phyloP scores from a whole-genome alignment of 306 rosid genomes.

The Hippophae gyantsensis region DNA sequence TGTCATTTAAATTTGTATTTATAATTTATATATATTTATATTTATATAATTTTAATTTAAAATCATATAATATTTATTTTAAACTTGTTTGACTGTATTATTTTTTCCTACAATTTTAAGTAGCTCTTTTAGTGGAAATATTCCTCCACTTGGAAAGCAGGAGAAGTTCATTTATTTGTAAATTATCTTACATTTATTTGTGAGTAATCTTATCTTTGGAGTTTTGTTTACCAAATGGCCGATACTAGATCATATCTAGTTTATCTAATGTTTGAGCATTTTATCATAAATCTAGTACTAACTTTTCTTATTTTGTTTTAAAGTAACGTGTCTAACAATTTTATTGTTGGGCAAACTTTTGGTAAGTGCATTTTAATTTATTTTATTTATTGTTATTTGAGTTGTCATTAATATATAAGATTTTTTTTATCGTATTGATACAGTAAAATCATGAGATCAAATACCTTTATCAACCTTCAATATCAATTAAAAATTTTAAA shows the following conservation, averaged over 20 bases:
- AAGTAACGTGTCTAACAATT: constrained; percentile 85
- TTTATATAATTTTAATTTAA: too few relatives aligned
- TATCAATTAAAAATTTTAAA: too few relatives aligned
- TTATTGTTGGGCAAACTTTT: constrained; percentile 82
- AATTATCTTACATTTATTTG: constrained; percentile 41
- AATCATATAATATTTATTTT: too few relatives aligned
- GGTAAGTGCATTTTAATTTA: constrained; percentile 50
- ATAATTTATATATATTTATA: too few relatives aligned
- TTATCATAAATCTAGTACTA: constrained; percentile 1
- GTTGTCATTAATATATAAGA: too few relatives aligned
- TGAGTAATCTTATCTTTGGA: constrained; percentile 36
- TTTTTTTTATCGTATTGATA: background rate
- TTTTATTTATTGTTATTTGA: constrained; percentile 12
- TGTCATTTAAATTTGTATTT: too few relatives aligned
- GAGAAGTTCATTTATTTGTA: constrained; percentile 52
- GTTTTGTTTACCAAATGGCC: background rate
- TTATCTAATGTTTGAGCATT: background rate
- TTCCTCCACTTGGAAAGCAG: constrained; percentile 82
- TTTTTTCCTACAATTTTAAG: constrained; percentile 15
- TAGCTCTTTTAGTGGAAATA: constrained; percentile 74
- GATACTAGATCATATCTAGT: background rate
- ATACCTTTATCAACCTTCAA: too few relatives aligned
- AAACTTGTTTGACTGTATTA: too few relatives aligned
- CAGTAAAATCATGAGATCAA: too few relatives aligned
- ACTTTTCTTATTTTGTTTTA: constrained; percentile 15